Evolutionary conservation across 768 basidiomycete species (phyloP), one percentile per base, ranked within the genome.

Genomic region (Calocera viscosa): DNA sequence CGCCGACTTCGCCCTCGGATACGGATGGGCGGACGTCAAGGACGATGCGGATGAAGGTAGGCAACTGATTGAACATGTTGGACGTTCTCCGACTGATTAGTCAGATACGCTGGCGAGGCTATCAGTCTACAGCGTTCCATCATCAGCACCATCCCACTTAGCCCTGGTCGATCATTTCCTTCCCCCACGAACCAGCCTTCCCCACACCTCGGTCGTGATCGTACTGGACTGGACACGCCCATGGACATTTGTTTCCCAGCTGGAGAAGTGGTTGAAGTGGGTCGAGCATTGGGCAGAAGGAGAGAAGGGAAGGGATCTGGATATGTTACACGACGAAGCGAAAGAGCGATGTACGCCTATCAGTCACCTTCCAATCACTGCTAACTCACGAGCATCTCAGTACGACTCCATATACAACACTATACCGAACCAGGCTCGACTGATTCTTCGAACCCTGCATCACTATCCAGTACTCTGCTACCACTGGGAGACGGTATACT

Each of bases 221-320:
- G 85, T 87, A 0, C 78, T 99, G 11, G 95, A 99, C 75, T 99
- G 96, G 95, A 95, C 93, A 71, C 84, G 84, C 70, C 95, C 95
- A 0, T 94, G 91, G 86, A 84, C 86, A 0, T 98, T 98, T 75
- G 78, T 96, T 1, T 84, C 88, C 16, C 89, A 97, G 72, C 77
- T 99, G 11, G 80, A 89, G 68, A 82, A 78, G 53, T 98, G 95
- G 95, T 77, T 98, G 60, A 76, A 74, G 53, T 94, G 93, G 90
- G 81, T 96, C 5, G 91, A 95, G 72, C 76, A 77, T 28, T 93
- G 91, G 91, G 82, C 84, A 0, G 83, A 84, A 66, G 85, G 85
- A 1, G 89, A 91, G 69, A 79, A 78, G 0, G 81, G 86, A 8
- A 79, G 89, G 63, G 91, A 92, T 70, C 76, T 89, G 12, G 83